These are phyloP conservation scores for Globisporangium spinosum DNA, from an alignment of 352 stramenopile species.

Conservation along the genomic window DNA sequence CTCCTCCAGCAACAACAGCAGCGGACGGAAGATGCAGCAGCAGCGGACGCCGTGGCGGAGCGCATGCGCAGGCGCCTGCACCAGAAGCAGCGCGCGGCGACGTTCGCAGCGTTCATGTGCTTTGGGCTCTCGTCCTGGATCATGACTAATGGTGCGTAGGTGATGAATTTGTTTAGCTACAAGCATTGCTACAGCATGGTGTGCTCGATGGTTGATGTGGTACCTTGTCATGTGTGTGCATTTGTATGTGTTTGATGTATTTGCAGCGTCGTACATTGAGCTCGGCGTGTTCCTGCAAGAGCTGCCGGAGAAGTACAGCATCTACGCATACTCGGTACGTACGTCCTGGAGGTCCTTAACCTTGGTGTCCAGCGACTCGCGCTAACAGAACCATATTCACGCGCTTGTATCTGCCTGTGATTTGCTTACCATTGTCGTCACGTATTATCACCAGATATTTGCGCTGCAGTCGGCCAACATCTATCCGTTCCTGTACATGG, in stretches of 20 bases:
- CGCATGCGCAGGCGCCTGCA: background rate
- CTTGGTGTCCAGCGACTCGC: background rate
- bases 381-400: background rate
- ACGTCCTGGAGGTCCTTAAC: background rate
- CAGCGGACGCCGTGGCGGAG: background rate
- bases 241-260: background rate
- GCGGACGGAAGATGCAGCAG: background rate
- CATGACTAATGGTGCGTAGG: constrained; percentile 50
- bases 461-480: constrained; percentile 67
- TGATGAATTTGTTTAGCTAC: background rate
- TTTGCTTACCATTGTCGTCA: background rate
- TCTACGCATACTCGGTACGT: constrained; percentile 64
- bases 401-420: background rate
- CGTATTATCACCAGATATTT: constrained; percentile 37
- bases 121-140: constrained; percentile 64
- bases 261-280: constrained; percentile 48
- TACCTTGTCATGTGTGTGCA: background rate
- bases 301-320: constrained; percentile 59
- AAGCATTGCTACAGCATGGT: background rate
- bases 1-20: background rate
- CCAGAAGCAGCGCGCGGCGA: constrained; percentile 20
- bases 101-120: constrained; percentile 49
- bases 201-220: background rate
- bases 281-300: constrained; percentile 50
- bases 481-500: constrained; percentile 70